Base-by-base conservation (phyloP, 2,329 filamentous ascomycete genomes). In the Diaporthe aspalathi region DNA sequence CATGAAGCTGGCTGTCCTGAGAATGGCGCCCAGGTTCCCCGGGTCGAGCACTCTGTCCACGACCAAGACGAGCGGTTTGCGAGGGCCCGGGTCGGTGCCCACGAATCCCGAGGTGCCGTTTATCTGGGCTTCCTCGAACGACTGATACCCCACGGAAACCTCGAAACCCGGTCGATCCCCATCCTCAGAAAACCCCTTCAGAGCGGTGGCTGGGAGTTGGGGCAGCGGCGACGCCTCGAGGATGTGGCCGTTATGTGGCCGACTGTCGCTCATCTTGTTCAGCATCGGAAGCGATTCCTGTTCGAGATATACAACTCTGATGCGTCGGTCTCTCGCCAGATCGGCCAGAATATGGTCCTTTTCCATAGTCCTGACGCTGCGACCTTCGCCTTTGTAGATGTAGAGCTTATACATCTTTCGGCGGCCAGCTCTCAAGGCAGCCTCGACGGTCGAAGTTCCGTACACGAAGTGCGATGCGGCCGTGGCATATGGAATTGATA, bases 381-480 rank as follows among this genome's bases (percentile, higher is more conserved):
- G 84, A 67, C 89, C 89, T 57, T 86, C 82, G 14, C 88, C 87
- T 60, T 84, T 85, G 78, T 92, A 92, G 14, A 97, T 84, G 79
- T 98, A 97, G 4, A 99, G 87, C 68, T 91, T 93, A 83, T 98
- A 97, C 3, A 97, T 82, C 77, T 93, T 90, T 70, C 96, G 90
- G 43, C 90, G 87, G 14, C 85, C 85, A 57, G 82, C 79, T 74
- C 87, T 90, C 24, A 99, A 84, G 0, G 94, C 95, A 24, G 95
- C 93, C 73, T 92, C 87, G 27, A 98, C 94, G 1, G 93, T 90
- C 2, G 92, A 93, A 54, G 88, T 89, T 7, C 96, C 96, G 78
- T 97, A 98, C 2, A 99, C 85, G 76, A 98, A 98, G 73, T 97
- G 92, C 0, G 95, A 97, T 6, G 94, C 93, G 0, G 95, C 92